Evolutionary conservation across 768 basidiomycete species (phyloP).

Genomic region (Clavulina sp.): DNA sequence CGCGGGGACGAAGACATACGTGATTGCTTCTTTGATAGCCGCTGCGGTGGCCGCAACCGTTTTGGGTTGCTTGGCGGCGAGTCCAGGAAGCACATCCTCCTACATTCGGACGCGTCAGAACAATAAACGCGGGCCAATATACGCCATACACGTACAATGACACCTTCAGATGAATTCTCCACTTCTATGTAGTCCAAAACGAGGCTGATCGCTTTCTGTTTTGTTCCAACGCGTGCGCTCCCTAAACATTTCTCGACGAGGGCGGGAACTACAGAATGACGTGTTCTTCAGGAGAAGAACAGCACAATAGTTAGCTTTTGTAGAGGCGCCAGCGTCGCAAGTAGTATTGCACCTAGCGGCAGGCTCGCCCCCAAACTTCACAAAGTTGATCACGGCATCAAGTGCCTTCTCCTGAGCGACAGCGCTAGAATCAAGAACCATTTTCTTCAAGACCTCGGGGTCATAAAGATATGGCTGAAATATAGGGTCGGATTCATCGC

Average conservation of each 20-base stretch:
- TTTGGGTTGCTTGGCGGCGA: constrained; percentile 90
- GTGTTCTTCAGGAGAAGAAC: constrained; percentile 27
- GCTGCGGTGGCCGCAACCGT: constrained; percentile 62
- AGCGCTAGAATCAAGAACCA: constrained; percentile 80
- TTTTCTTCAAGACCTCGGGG: constrained; percentile 64
- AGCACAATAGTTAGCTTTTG: no score
- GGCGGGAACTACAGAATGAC: constrained; percentile 69
- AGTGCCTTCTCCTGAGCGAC: constrained; percentile 97
- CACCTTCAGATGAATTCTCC: constrained; percentile 73
- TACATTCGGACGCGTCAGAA: constrained; percentile 16
- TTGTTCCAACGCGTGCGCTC: constrained; percentile 78
- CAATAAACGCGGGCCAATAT: not conserved
- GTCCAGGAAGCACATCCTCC: constrained; percentile 67
- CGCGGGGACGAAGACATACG: constrained; percentile 26
- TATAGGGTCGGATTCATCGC: constrained; percentile 83
- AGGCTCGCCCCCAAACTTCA: constrained; percentile 84
- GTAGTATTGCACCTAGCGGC: constrained; percentile 32
- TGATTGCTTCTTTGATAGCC: constrained; percentile 67
- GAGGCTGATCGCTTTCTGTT: constrained; percentile 70
- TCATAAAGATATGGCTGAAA: constrained; percentile 80
- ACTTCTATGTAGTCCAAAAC: constrained; percentile 82
- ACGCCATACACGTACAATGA: constrained; percentile 48
- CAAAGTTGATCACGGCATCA: constrained; percentile 68
- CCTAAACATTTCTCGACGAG: constrained; percentile 94
- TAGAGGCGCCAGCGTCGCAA: not conserved